Percentiles rank a stretch among this genome's conserved stretches.
Conservation (phyloP, 108 stramenopile species). For the Cyclotella choctawhatcheeana region DNA sequence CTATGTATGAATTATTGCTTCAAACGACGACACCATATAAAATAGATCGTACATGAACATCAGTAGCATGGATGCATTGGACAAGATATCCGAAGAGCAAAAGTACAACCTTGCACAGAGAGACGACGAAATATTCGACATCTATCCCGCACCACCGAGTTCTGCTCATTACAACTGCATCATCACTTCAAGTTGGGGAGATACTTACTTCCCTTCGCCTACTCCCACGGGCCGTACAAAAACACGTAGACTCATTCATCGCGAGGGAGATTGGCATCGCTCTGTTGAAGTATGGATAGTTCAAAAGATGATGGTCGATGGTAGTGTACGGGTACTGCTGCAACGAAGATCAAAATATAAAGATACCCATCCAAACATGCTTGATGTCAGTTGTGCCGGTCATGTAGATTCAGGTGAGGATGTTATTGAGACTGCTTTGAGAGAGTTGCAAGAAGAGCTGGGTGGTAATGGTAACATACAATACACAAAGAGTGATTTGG, state of each 20-base stretch:
- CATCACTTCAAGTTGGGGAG: conserved; percentile 37
- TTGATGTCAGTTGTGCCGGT: conserved; percentile 53
- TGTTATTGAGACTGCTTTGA: conserved; percentile 23
- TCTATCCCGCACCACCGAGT: conserved; percentile 45
- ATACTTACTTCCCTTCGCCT: conserved; percentile 37
- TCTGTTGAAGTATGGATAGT: conserved; percentile 49
- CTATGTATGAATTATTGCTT: too few relatives aligned
- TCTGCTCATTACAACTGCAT: conserved; percentile 24
- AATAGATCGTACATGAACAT: too few relatives aligned
- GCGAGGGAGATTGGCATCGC: conserved; percentile 52
- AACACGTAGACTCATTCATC: conserved; percentile 33
- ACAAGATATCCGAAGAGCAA: not conserved
- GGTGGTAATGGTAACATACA: conserved; percentile 26
- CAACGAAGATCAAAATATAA: conserved; percentile 51
- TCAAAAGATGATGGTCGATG: conserved; percentile 3
- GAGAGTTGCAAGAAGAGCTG: conserved; percentile 53
- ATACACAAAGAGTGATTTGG: conserved; percentile 20
- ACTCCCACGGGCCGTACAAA: conserved; percentile 42
- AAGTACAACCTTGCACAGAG: conserved; percentile 45
- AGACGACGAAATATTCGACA: conserved; percentile 39
- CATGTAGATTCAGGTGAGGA: conserved; percentile 52
- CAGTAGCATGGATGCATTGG: not conserved
- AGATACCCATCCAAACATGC: conserved; percentile 48
- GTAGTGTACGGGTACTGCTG: conserved; percentile 29
- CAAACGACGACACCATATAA: too few relatives aligned